Conservation (phyloP, 768 basidiomycete species). For the Tubosaeta sp. region DNA sequence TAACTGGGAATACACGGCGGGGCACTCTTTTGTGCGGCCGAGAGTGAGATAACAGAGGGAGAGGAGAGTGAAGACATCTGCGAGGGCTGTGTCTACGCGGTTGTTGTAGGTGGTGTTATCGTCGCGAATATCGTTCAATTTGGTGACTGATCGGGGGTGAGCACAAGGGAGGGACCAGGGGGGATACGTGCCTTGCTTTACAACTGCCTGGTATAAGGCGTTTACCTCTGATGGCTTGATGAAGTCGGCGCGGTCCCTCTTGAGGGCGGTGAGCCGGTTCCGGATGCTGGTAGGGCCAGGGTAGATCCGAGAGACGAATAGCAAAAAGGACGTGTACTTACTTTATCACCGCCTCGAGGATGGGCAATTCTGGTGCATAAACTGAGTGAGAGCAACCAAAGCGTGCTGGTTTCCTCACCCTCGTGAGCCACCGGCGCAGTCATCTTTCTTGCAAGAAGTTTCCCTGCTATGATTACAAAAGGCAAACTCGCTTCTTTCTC, state of each 20-base stretch:
- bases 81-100: conserved; percentile 89
- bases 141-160: conserved; percentile 58
- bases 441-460: conserved; percentile 36
- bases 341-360: conserved; percentile 95
- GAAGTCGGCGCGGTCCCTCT: conserved; percentile 89
- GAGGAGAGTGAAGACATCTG: conserved; percentile 92
- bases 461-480: conserved; percentile 32
- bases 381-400: neutral
- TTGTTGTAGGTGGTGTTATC: conserved; percentile 75
- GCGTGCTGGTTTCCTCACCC: conserved; percentile 41
- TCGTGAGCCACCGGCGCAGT: conserved; percentile 73
- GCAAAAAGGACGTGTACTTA: conserved; percentile 32
- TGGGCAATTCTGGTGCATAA: conserved; percentile 69
- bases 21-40: conserved; percentile 91
- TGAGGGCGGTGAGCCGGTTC: conserved; percentile 90
- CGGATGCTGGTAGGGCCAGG: conserved; percentile 62
- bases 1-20: conserved; percentile 94
- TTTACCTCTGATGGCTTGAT: conserved; percentile 93
- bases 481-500: conserved; percentile 31
- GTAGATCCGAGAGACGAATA: conserved; percentile 15
- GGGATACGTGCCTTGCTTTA: conserved; percentile 75
- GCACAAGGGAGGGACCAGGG: neutral
- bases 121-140: conserved; percentile 86
- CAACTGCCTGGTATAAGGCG: conserved; percentile 85
- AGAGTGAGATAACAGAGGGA: conserved; percentile 98